Evolutionary conservation across 805 yeast genomes (phyloP).

Genomic region (Pichia eremophila): DNA sequence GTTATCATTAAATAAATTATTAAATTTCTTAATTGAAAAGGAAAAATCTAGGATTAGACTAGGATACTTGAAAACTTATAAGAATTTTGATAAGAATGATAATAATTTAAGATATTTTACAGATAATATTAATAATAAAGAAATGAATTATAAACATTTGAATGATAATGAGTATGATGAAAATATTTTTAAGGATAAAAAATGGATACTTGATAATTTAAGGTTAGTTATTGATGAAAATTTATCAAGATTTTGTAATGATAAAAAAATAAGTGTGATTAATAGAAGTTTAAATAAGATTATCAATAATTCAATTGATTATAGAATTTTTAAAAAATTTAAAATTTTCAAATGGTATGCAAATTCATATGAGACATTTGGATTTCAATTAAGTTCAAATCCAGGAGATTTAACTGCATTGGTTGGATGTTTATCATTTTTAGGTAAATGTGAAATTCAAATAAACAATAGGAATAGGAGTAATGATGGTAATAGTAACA

Average conservation of each 20-base stretch:
- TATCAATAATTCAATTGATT: conserved; percentile 19
- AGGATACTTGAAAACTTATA: conserved; percentile 14
- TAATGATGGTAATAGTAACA: conserved; percentile 12
- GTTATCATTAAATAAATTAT: conserved; percentile 15
- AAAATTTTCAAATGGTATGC: conserved; percentile 22
- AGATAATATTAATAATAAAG: too few species aligned
- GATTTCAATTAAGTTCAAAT: conserved; percentile 11
- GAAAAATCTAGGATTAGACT: conserved; percentile 13
- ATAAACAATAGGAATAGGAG: neutral
- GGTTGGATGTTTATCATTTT: conserved; percentile 17
- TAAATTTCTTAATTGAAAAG: conserved; percentile 16
- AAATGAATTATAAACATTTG: neutral
- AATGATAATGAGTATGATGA: neutral
- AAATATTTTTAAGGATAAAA: neutral
- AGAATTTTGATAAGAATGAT: neutral
- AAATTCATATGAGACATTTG: conserved; percentile 19
- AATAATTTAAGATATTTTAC: neutral
- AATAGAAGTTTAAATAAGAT: conserved; percentile 21
- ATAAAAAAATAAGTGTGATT: conserved; percentile 19
- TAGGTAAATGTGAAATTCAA: conserved; percentile 6
- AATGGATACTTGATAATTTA: conserved; percentile 20
- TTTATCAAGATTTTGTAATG: conserved; percentile 19
- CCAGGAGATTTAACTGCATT: conserved; percentile 13
- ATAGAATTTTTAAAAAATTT: conserved; percentile 21
- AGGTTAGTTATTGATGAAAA: conserved; percentile 25